These are phyloP conservation scores for Endogone sp. DNA, from an alignment of 192 early-diverging fungal genomes.

Conservation along the genomic window DNA sequence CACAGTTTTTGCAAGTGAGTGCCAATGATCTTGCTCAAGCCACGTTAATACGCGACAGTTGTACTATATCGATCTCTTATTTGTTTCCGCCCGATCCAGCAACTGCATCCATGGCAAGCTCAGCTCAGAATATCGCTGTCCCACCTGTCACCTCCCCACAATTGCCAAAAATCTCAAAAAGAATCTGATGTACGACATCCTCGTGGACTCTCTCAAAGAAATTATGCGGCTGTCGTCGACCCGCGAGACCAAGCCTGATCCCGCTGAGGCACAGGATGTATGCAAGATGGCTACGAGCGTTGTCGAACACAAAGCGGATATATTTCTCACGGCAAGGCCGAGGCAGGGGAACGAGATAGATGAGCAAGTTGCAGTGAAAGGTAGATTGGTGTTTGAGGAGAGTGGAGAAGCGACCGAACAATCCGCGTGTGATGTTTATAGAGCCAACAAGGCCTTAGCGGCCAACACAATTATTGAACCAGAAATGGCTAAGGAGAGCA, in stretches of 20 bases:
- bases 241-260: background rate
- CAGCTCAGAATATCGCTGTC: conserved; percentile 20
- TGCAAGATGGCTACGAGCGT: background rate
- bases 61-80: too few species aligned
- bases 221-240: background rate
- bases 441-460: too few species aligned
- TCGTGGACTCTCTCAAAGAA: conserved; percentile 21
- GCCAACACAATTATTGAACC: background rate
- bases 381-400: background rate
- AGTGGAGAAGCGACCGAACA: background rate
- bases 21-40: too few species aligned
- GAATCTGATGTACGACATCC: conserved; percentile 25
- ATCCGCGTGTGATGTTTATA: background rate
- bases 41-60: too few species aligned
- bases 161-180: conserved; percentile 25
- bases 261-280: background rate
- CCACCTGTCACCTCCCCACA: conserved; percentile 27
- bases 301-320: background rate
- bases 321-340: background rate
- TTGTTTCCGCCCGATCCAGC: too few species aligned
- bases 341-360: background rate
- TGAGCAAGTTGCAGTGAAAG: background rate
- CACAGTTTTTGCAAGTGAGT: conserved; percentile 37
- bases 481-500: background rate
- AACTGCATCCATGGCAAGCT: conserved; percentile 22